Evolutionary conservation across 371 early-diverging fungal genomes (phyloP), one percentile per base, ranked within the genome.

Genomic region (Apophysomyces sp.): DNA sequence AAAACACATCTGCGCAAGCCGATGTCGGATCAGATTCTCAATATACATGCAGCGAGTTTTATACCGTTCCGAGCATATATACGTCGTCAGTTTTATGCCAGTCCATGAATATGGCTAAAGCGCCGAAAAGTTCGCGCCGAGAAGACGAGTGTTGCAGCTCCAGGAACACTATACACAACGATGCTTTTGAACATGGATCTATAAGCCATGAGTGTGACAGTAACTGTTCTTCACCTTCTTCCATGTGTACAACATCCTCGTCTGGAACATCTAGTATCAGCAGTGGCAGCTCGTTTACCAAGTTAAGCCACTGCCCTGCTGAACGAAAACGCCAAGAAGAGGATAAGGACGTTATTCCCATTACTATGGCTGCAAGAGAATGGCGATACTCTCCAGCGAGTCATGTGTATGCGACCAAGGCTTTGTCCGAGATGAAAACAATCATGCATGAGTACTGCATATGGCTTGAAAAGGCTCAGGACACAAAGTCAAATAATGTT

Each of bases 331-430:
- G 29, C 12, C 32, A 54, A 30, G 13, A 37, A 53, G 27, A 28
- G 44, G 24, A 29, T 41, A 21, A 55, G 5, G 32, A 11, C 11
- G 30, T 40, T 55, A 11, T 52, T 21, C 26, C 15, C 3, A 27
- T 41, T 4, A 54, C 52, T 9, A 26, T 53, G 12, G 31, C 36
- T 4, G 54, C 61, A 8, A 11, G 40, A 27, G 30, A 21, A 29
- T 57, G 58, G 57, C 40, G 52, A 5, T 63, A 63, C n/a, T 34
- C 37, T 11, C 37, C 52, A 21, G 52, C 57, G 27, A 57, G 29
- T 15, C 63, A 63, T 30, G 63, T 63, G 3, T 63, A 63, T 57
- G 63, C 63, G 11, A 29, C 51, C 21, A 63, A 63, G 13, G 37
- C 29, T n/a, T 36, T 63, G 18, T 21, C 32, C n/a, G 63, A 63